Conservation (phyloP, 805 yeast species). For the Phaffomyces opuntiae region DNA sequence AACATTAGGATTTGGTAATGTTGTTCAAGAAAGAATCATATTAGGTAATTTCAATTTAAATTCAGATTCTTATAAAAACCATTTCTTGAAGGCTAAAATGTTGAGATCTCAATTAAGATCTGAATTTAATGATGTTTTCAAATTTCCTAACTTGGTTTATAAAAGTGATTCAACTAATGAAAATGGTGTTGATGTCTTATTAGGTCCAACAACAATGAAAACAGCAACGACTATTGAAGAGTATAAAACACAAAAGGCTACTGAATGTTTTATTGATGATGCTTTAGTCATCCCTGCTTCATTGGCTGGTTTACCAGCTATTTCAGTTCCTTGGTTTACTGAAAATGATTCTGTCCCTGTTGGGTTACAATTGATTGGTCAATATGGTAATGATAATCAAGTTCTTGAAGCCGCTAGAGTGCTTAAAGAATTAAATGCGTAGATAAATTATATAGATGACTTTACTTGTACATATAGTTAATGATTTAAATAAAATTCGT, state of each 20-base stretch:
- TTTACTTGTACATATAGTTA: neutral
- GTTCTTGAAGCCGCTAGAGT: conserved; percentile 38
- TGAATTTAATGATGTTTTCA: conserved; percentile 64
- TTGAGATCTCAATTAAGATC: conserved; percentile 52
- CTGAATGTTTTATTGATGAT: conserved; percentile 72
- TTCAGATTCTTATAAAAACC: conserved; percentile 61
- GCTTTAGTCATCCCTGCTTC: conserved; percentile 86
- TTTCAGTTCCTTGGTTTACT: conserved; percentile 56
- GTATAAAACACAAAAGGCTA: conserved; percentile 38
- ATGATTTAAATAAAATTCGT: neutral
- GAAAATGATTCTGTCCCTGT: conserved; percentile 29
- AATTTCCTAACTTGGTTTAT: conserved; percentile 36
- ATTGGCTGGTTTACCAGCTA: conserved; percentile 84
- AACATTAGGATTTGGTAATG: conserved; percentile 62
- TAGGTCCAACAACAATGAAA: conserved; percentile 66
- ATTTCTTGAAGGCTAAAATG: conserved; percentile 68
- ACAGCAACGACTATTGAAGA: conserved; percentile 47
- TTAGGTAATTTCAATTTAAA: conserved; percentile 84
- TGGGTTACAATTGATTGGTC: conserved; percentile 82
- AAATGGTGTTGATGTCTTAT: conserved; percentile 55
- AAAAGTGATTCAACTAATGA: conserved; percentile 12
- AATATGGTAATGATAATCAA: conserved; percentile 70
- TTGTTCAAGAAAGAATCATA: conserved; percentile 75
- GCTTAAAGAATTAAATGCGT: neutral
- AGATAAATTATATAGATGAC: neutral